These are phyloP conservation scores for Talaromyces borbonicus DNA, from an alignment of 495 filamentous ascomycete genomes.

Conservation along the genomic window DNA sequence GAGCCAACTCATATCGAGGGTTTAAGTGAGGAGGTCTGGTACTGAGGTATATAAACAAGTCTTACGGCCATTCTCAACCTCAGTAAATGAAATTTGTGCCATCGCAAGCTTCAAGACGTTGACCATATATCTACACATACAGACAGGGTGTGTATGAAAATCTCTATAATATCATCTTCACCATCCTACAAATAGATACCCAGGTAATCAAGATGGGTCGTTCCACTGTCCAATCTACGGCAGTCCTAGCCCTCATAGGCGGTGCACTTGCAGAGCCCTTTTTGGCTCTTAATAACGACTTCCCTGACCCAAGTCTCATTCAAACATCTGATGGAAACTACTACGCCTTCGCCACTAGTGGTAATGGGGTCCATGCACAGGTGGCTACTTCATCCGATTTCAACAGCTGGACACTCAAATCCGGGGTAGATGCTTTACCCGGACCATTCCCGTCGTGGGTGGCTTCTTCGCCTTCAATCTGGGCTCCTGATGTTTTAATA, in stretches of 20 bases:
- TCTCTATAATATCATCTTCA: no score
- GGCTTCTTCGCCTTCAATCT: constrained; percentile 10
- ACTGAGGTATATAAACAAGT: no score
- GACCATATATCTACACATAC: no score
- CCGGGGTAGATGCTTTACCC: constrained; percentile 21
- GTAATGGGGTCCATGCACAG: constrained; percentile 11
- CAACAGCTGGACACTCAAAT: constrained; percentile 20
- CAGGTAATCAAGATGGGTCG: no score
- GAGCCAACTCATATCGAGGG: no score
- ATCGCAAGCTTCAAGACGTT: no score
- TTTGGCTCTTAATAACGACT: constrained; percentile 13
- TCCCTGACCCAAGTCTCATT: constrained; percentile 28
- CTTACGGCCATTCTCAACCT: no score
- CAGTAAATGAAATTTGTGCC: no score
- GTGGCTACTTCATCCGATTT: constrained; percentile 23
- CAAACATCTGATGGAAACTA: constrained; percentile 23
- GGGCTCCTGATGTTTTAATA: constrained; percentile 29
- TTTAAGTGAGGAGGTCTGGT: no score
- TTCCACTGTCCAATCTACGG: neutral
- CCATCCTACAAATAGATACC: no score
- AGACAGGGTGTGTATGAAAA: no score
- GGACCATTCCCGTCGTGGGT: constrained; percentile 11
- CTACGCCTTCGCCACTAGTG: constrained; percentile 27
- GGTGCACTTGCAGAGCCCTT: neutral
- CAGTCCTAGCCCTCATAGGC: neutral